Base-by-base conservation (phyloP, 805 yeast species). In the Suhomyces kilbournensis region DNA sequence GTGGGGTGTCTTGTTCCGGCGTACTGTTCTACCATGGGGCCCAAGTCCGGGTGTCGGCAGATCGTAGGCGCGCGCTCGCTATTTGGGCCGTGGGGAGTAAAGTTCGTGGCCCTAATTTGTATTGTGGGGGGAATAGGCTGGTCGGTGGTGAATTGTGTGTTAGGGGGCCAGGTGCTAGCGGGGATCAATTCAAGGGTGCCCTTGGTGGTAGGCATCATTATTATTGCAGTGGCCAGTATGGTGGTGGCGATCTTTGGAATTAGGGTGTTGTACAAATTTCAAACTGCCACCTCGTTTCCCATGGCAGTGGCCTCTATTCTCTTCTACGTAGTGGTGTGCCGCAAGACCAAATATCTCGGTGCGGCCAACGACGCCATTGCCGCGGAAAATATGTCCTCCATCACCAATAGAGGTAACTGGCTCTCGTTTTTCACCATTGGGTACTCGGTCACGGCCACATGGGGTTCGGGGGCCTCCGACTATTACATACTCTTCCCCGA, bases 1-100 rank as follows among this genome's bases (percentile, higher is more conserved):
- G 39, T 71, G 19, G 75, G 76, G 10, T 69, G 75, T 52, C 49
- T 69, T 23, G 70, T 71, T 2, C 72, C 76, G 1, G 76, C 76
- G 9, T 71, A 70, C 50, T 65, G 71, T 35, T 63, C 74, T 4
- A 67, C 67, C 6, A 68, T 71, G 74, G 76, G 76, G 5, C 68
- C 75, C 5, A 60, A 61, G 48, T 69, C 74, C 1, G 76, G 76
- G 1, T 69, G 74, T 49, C 57, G 76, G 20, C 76, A 71, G 50
- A 68, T 71, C 62, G 74, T 70, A 1, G 66, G 70, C 38, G 72
- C 75, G 7, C 56, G 72, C 44, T 69, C 69, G 47, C 56, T 71
- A 9, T 71, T 69, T 51, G 75, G 75, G 3, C 63, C 56, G 45
- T 71, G 74, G 73, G 72, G 71, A 2, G 67, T 68, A 8, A 64